Base-by-base conservation (phyloP, 2,329 filamentous ascomycete species). In the Aschersonia sp. region DNA sequence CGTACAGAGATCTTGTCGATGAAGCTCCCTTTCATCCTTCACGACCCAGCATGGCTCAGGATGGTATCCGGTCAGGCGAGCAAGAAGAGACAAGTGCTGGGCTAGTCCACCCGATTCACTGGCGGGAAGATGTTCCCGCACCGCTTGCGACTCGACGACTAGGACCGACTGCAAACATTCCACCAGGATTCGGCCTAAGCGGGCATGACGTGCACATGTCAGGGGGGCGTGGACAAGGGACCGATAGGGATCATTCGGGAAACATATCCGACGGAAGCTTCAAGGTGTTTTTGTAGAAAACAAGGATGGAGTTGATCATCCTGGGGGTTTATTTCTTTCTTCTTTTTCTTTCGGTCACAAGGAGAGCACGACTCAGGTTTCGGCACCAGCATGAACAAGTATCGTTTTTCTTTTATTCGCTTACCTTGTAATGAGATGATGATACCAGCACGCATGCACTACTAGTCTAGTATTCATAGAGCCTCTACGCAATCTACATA, bases 21-120 rank as follows among this genome's bases (percentile, higher is more conserved):
- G 58, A 57, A 22, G 58, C 60, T 6, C 63, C 64, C 0, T 65
- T 66, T 46, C 65, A 61, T 65, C 73, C 51, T 60, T 61, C 42
- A 56, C 67, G 43, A 56, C 57, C 55, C 22, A 53, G 52, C 40
- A 54, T 56, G 7, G 53, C 55, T 2, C 46, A 47, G 35, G 49
- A 53, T 50, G 53, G 55, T 48, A 46, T 44, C 31, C 31, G 51
- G 22, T 22, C 22, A 37, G 51, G 50, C 9, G 52, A 46, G 41
- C 47, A n/a, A 4, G 32, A 30, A 37, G 30, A 33, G 29, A 43
- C 22, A 46, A 50, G 50, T 42, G 32, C 45, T 8, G 54, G 52
- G 49, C 43, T 51, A 35, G 42, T 48, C 40, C 49, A 52, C 6
- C 48, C 48, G 2, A 47, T 43, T 41, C 51, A 48, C 35, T 49